Evolutionary conservation across 306 rosid species (phyloP).

Genomic region (Vachellia pachyceras): DNA sequence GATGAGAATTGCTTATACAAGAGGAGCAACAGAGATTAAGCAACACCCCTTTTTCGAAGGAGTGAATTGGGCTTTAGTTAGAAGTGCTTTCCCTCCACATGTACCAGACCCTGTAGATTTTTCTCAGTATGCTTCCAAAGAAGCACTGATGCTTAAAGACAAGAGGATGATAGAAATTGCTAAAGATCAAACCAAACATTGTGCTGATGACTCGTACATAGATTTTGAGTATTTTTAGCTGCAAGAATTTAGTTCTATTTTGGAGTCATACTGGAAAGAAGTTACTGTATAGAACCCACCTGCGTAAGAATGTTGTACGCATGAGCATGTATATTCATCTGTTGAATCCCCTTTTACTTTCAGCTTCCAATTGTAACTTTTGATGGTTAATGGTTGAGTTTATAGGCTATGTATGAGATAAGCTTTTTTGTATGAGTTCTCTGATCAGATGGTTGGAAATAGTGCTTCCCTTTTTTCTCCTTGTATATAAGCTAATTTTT

Average conservation of each 20-base stretch:
- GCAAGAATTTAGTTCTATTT: background rate
- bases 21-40: slow-evolving; percentile 94
- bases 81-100: slow-evolving; percentile 84
- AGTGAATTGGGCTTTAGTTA: slow-evolving; percentile 91
- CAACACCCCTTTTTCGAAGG: slow-evolving; percentile 93
- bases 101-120: slow-evolving; percentile 72
- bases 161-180: slow-evolving; percentile 44
- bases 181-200: slow-evolving; percentile 15
- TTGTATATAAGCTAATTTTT: too few species aligned
- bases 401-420: background rate
- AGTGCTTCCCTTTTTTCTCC: too few species aligned
- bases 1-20: slow-evolving; percentile 74
- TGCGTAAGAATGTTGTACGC: slow-evolving; percentile 33
- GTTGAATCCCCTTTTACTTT: background rate
- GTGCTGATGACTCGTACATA: slow-evolving; percentile 29
- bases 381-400: background rate
- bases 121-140: slow-evolving; percentile 65
- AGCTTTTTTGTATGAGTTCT: background rate
- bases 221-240: slow-evolving; percentile 69
- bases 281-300: slow-evolving; percentile 36
- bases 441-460: background rate
- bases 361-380: background rate
- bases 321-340: slow-evolving; percentile 38
- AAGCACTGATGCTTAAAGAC: slow-evolving; percentile 32
- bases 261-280: background rate